Percentiles rank a stretch among this genome's conserved stretches.
These are phyloP conservation scores for Suillus sp. DNA, from an alignment of 768 basidiomycete species.

Conservation along the genomic window DNA sequence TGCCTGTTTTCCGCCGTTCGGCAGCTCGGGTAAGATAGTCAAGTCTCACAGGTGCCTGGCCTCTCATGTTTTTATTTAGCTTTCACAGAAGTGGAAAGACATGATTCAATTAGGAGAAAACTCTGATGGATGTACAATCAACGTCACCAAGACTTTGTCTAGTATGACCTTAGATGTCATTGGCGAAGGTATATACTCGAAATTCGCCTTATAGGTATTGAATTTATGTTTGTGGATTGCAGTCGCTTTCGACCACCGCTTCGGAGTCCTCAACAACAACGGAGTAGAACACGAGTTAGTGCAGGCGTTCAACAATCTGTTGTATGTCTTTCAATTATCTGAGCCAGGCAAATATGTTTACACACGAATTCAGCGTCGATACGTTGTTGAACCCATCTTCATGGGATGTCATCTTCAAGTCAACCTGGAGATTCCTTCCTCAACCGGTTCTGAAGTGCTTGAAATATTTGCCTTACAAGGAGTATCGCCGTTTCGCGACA, in stretches of 20 bases:
- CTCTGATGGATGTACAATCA: slow-evolving; percentile 17
- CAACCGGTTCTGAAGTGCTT: slow-evolving; percentile 25
- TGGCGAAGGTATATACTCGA: slow-evolving; percentile 25
- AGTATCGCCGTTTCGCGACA: slow-evolving; percentile 30
- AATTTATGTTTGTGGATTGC: background rate
- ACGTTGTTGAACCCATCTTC: slow-evolving; percentile 25
- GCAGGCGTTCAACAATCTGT: slow-evolving; percentile 21
- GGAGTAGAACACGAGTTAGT: slow-evolving; percentile 17
- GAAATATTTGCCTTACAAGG: slow-evolving; percentile 31
- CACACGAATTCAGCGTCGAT: slow-evolving; percentile 22
- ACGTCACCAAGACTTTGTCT: slow-evolving; percentile 25
- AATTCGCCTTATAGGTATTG: background rate
- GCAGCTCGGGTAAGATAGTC: slow-evolving; percentile 20
- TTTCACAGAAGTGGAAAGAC: slow-evolving; percentile 27
- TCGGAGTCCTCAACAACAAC: slow-evolving; percentile 22
- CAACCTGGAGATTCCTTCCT: slow-evolving; percentile 33
- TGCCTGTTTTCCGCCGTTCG: slow-evolving; percentile 27
- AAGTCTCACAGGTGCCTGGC: too few species aligned
- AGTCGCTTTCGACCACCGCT: slow-evolving; percentile 29
- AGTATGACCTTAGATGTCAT: slow-evolving; percentile 31
- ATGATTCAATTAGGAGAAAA: slow-evolving; percentile 13
- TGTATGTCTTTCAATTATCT: slow-evolving; percentile 12
- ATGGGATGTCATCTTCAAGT: slow-evolving; percentile 27
- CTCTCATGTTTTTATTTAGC: slow-evolving; percentile 17
- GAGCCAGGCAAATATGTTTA: background rate